Base-by-base conservation (phyloP, 108 stramenopile genomes). In the Epithemia pelagica region DNA sequence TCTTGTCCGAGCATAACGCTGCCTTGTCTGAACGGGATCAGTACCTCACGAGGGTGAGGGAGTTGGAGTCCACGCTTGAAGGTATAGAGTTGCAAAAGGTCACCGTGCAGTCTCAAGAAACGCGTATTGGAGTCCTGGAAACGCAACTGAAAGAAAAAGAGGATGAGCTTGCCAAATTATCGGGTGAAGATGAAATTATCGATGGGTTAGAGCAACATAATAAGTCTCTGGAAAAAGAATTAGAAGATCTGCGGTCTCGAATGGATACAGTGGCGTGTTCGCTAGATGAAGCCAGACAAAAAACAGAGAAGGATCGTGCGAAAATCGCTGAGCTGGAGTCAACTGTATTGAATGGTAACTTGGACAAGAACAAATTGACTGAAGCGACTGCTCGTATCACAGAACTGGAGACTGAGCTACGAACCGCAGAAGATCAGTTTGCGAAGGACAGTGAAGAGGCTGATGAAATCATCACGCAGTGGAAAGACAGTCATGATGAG, bases 381-480 rank as follows among this genome's bases (percentile, higher is more conserved):
- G 37, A 46, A 10, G 37, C 1, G 24, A 28, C 1, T 64, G 76
- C 46, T 21, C 66, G 66, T 53, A 55, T 65, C 23, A 29, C 67
- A 24, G 74, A 68, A 23, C 65, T 89, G 52, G 82, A 90, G 58
- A 52, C 78, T 19, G 72, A 64, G 19, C 46, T 86, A 32, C 26
- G 59, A 53, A 69, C 74, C 1, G 57, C 84, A 37, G 62, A 81
- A 64, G 52, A 61, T 18, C 80, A 79, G 64, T 30, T 80, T 25
- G 62, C 72, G 28, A 72, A 77, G 29, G 75, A 87, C 67, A 76
- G 83, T 32, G 59, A 74, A 28, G 84, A 81, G 61, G 82, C 89
- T 1, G 72, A 65, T 57, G 74, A 72, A 2, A 74, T 68, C 21
- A 70, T 81, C 66, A 30, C 69, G 23, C 54, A 79, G 51, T 84